Evolutionary conservation across 148 eudicot genomes (phyloP).

Genomic region (Cornus suecica): DNA sequence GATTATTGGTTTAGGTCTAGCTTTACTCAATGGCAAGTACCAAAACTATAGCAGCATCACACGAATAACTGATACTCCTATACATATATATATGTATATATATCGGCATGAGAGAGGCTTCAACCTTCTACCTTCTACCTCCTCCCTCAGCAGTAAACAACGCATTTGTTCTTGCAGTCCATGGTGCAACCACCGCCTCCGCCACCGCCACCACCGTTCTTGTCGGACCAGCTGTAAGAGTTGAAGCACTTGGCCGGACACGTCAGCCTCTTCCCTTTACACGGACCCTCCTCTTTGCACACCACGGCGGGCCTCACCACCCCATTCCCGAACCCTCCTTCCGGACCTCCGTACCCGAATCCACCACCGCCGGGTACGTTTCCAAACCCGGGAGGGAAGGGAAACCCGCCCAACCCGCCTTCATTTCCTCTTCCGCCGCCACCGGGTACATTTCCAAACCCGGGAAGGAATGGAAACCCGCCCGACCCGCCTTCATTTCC

Average conservation of each 20-base stretch:
- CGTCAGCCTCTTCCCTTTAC: slow-evolving; percentile 68
- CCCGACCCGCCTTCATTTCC: no score
- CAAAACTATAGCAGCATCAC: not conserved
- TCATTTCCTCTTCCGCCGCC: slow-evolving; percentile 2
- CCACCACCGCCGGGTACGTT: slow-evolving; percentile 61
- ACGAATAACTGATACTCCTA: not conserved
- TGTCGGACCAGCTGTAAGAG: slow-evolving; percentile 72
- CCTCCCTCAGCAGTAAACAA: slow-evolving; percentile 67
- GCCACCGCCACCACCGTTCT: slow-evolving; percentile 79
- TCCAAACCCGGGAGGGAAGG: slow-evolving; percentile 52
- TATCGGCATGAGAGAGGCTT: not conserved
- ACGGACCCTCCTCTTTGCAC: slow-evolving; percentile 74
- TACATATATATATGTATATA: not conserved
- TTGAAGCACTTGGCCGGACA: slow-evolving; percentile 90
- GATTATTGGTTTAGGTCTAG: not conserved
- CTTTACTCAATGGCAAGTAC: not conserved
- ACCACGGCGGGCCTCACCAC: slow-evolving; percentile 43
- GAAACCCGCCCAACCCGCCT: slow-evolving; percentile 21
- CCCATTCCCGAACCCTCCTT: slow-evolving; percentile 65
- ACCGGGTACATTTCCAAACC: no score
- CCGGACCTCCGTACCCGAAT: slow-evolving; percentile 67
- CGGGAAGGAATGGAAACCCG: no score
- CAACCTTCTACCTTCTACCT: not conserved
- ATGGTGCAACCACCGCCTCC: slow-evolving; percentile 97
- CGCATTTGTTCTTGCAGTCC: slow-evolving; percentile 80